phyloP scores from a whole-genome alignment of 2,329 filamentous ascomycete species.

The Dendrostoma leiphaemia region DNA sequence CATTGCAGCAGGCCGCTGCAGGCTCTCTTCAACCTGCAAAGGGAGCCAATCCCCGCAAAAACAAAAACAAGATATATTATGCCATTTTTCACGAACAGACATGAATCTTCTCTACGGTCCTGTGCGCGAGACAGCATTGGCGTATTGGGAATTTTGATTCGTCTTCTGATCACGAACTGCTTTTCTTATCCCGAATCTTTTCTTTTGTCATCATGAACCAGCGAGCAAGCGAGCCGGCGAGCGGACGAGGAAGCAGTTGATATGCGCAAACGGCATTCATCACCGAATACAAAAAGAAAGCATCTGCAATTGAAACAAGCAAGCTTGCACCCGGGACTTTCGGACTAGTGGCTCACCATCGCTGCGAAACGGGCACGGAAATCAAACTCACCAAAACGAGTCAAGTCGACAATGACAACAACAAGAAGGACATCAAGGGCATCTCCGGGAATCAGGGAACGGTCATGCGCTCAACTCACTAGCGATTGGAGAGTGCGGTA shows the following conservation, averaged over 20 bases:
- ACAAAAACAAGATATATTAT: not conserved
- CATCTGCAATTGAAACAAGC: not conserved
- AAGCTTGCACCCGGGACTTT: not conserved
- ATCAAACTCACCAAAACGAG: not conserved
- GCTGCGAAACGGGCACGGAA: not conserved
- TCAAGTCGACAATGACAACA: not conserved
- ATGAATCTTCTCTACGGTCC: too few relatives aligned
- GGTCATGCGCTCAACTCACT: not conserved
- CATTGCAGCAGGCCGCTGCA: not conserved
- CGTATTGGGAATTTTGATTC: not conserved
- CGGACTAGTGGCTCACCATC: not conserved
- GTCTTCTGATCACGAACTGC: not conserved
- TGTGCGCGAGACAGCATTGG: not conserved
- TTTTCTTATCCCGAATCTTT: not conserved
- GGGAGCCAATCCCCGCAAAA: not conserved
- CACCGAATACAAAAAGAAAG: not conserved
- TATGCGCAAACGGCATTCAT: not conserved
- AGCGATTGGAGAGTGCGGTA: not conserved
- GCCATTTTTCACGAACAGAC: not conserved
- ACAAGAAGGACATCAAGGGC: not conserved
- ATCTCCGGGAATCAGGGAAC: not conserved
- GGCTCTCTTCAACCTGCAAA: not conserved
- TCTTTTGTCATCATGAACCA: not conserved
- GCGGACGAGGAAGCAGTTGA: not conserved
- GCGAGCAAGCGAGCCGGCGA: slow-evolving; percentile 1